Evolutionary conservation across 352 stramenopile species (phyloP), one percentile per base, ranked within the genome.

Genomic region (Phytophthora megakarya): DNA sequence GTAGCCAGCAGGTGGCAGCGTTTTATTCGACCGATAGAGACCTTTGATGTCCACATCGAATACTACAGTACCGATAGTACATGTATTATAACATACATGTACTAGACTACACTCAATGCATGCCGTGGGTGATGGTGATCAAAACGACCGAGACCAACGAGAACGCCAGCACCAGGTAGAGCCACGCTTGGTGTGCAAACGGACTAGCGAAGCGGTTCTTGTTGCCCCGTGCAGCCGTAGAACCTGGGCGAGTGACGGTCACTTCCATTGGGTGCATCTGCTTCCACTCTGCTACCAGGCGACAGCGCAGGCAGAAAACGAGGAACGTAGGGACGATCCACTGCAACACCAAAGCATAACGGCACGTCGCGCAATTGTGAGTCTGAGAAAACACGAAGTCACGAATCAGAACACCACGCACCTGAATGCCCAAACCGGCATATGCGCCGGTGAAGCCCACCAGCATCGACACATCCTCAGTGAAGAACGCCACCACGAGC

Each of bases 391-490:
- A 61, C 45, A 57, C 52, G 40, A 68, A 70, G 59, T 38, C 45
- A 68, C 49, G 40, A 67, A 48, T 38, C 33, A 21, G 26, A 30
- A 12, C 13, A 44, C 32, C 26, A 65, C 71, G 51, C 67, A 92
- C 83, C 77, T 92, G 87, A 58, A 96, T 96, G 62, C 85, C 84
- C 44, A 96, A 76, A 8, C 87, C 87, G 2, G 87, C 87, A 65
- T 96, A 96, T 5, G 85, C 82, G 53, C 87, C 87, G 7, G 87
- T 96, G 66, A 93, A 92, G 48, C 87, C 84, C 44, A 96, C 86
- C 26, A 96, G 80, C 84, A 94, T 93, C 30, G 84, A 91, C 61
- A 96, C 87, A 75, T 96, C 87, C 42, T 96, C 87, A 3, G 87
- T 96, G 69, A 88, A 94, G 71, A 96, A 87, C 38, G 87, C 87